These are phyloP conservation scores for Leishmania martiniquensis DNA, from an alignment of 208 protist genomes.

Conservation along the genomic window DNA sequence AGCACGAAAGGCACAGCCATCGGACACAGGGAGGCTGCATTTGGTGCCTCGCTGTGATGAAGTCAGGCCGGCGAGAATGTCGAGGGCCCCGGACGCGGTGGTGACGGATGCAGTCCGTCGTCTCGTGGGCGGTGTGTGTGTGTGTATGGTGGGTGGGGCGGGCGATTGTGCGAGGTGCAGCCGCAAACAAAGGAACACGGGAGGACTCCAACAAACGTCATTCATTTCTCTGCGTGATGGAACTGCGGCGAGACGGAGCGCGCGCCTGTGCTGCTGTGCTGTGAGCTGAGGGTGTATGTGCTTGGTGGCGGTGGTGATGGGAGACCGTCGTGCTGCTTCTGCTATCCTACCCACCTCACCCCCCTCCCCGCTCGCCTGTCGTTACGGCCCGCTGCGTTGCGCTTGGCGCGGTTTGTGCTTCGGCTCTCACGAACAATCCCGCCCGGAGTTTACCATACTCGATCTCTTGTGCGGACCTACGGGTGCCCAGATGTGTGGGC, in stretches of 20 bases:
- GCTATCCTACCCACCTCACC: neutral
- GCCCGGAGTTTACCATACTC: constrained; percentile 57
- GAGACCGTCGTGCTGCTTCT: neutral
- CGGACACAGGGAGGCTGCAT: constrained; percentile 9
- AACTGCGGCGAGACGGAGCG: constrained; percentile 7
- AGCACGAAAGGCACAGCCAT: neutral
- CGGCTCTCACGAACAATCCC: constrained; percentile 70
- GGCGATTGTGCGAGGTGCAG: neutral
- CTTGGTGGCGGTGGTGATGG: neutral
- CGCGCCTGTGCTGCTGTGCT: neutral
- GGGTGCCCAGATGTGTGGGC: constrained; percentile 45
- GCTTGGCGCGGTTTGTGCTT: neutral
- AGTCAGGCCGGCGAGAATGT: constrained; percentile 4
- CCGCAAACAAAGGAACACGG: constrained; percentile 20
- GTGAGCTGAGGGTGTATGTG: neutral
- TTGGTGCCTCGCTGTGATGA: constrained; percentile 27
- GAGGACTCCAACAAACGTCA: constrained; percentile 1
- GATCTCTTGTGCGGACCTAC: constrained; percentile 71
- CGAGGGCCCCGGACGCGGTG: neutral
- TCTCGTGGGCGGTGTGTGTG: neutral
- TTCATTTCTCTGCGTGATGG: constrained; percentile 1
- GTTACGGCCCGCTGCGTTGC: neutral
- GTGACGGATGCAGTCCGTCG: neutral
- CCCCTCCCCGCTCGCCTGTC: neutral
- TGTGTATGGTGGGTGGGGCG: no score